Base-by-base conservation (phyloP, 192 early-diverging fungal genomes). In the Coemansia interrupta region DNA sequence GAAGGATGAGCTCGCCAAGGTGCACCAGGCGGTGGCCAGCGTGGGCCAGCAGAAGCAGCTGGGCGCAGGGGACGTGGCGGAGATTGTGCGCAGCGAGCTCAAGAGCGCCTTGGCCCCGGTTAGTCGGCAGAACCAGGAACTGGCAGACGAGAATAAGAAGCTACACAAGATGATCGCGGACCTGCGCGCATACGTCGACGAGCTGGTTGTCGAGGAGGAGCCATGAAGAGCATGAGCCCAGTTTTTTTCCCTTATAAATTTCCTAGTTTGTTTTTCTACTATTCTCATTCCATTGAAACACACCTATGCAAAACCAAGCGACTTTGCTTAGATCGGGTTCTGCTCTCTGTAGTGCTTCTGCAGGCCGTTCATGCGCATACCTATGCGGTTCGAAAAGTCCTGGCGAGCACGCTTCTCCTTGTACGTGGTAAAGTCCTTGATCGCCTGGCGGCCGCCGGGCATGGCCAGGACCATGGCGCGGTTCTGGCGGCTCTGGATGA, bases 311-410 rank as follows among this genome's bases (percentile, higher is more conserved):
- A 45, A 56, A 39, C 0, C 17, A 47, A 32, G 38, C 12, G 3
- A 51, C 48, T n/a, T 38, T 2, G 41, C 18, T 26, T 67, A 83
- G 41, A 83, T 85, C 56, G 90, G 81, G 63, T 93, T 91, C 73
- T 94, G 91, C 30, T 77, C 73, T 62, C 93, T 79, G 83, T 89
- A 95, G 70, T 93, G 83, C 62, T 83, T 88, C 79, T 95, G 91
- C 61, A 96, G 74, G 54, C 86, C 88, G 80, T 97, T 97, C 61
- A 83, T 80, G 54, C 88, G 87, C 55, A 87, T 81, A 20, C 87
- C 90, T 29, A 86, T 73, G 32, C 80, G 72, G 19, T 81, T 83
- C 65, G 83, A 63, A 82, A 83, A 90, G 58, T 89, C 79, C 43
- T 88, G 64, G 30, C 70, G 69, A 32, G 57, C 53, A 48, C 87